Percentiles rank a stretch among this genome's conserved stretches.
phyloP scores from a whole-genome alignment of 495 filamentous ascomycete species.

The Penicillium arizonense region DNA sequence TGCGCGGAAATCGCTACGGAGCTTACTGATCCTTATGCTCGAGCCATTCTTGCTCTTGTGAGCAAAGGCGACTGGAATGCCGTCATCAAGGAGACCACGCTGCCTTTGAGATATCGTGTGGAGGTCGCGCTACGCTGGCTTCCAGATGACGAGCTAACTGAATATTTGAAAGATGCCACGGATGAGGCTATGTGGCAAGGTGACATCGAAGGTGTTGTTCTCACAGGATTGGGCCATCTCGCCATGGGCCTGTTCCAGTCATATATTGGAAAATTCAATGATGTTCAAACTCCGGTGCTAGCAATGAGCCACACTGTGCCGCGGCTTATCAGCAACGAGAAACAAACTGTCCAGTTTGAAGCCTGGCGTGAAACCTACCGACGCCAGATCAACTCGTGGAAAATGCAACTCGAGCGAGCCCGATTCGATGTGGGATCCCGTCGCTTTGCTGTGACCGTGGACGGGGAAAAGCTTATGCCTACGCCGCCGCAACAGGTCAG shows the following conservation, averaged over 20 bases:
- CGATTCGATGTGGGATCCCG: conserved; percentile 57
- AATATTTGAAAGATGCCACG: conserved; percentile 65
- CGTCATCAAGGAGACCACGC: conserved; percentile 75
- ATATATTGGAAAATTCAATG: conserved; percentile 82
- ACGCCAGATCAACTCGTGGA: conserved; percentile 73
- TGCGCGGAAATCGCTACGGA: conserved; percentile 62
- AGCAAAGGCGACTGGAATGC: conserved; percentile 83
- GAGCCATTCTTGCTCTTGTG: conserved; percentile 89
- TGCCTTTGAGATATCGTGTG: conserved; percentile 82
- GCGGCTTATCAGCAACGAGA: conserved; percentile 69
- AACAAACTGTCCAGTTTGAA: conserved; percentile 55
- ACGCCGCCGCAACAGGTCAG: conserved; percentile 74
- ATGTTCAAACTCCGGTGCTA: conserved; percentile 86
- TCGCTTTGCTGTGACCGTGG: conserved; percentile 60
- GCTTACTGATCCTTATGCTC: conserved; percentile 78
- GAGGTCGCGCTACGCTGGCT: conserved; percentile 85
- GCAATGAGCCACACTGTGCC: conserved; percentile 80
- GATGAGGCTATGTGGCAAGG: conserved; percentile 65
- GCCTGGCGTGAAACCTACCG: conserved; percentile 84
- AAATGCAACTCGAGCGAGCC: conserved; percentile 61
- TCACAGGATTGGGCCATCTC: conserved; percentile 78
- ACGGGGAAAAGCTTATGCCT: conserved; percentile 61
- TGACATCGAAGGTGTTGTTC: conserved; percentile 82
- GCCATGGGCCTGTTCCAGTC: conserved; percentile 82
- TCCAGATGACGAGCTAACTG: conserved; percentile 69